A percentile compares a stretch with the other conserved stretches of the same genome.
These are phyloP conservation scores for Podaxis sp. DNA, from an alignment of 768 basidiomycete species.

Conservation along the genomic window DNA sequence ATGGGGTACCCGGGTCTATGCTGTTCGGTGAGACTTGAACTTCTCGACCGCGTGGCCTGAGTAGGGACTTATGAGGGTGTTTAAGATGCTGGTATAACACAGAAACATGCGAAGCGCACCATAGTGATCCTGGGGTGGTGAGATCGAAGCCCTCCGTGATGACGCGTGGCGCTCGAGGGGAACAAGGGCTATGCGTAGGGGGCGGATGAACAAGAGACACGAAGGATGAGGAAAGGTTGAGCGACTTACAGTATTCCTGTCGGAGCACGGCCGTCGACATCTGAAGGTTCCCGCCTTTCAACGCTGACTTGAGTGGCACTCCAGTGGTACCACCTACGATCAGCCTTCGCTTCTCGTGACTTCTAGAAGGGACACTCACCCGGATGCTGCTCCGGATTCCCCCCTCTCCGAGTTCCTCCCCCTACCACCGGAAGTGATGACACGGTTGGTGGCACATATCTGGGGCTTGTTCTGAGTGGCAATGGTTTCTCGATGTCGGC, in stretches of 20 bases:
- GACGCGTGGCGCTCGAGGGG: conserved; percentile 11
- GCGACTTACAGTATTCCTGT: conserved; percentile 15
- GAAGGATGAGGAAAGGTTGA: neutral
- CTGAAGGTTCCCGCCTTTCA: conserved; percentile 7
- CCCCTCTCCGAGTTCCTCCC: neutral
- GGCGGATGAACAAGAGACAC: neutral
- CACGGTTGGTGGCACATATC: conserved; percentile 1
- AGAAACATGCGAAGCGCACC: neutral
- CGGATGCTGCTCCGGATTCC: conserved; percentile 5
- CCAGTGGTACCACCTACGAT: neutral
- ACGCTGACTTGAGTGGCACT: conserved; percentile 16
- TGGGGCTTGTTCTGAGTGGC: neutral
- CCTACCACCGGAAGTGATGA: neutral
- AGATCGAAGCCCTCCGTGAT: conserved; percentile 1
- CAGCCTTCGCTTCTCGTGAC: neutral
- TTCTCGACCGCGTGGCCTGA: conserved; percentile 8
- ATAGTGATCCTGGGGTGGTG: conserved; percentile 12
- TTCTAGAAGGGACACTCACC: conserved; percentile 1
- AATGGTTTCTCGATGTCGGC: conserved; percentile 1
- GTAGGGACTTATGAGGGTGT: neutral
- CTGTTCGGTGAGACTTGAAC: conserved; percentile 15
- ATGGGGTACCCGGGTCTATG: conserved; percentile 1
- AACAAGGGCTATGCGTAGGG: neutral
- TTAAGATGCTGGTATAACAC: neutral
- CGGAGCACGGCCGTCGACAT: neutral